Conservation (phyloP, 345 rosid species). For the Syzygium oleosum region DNA sequence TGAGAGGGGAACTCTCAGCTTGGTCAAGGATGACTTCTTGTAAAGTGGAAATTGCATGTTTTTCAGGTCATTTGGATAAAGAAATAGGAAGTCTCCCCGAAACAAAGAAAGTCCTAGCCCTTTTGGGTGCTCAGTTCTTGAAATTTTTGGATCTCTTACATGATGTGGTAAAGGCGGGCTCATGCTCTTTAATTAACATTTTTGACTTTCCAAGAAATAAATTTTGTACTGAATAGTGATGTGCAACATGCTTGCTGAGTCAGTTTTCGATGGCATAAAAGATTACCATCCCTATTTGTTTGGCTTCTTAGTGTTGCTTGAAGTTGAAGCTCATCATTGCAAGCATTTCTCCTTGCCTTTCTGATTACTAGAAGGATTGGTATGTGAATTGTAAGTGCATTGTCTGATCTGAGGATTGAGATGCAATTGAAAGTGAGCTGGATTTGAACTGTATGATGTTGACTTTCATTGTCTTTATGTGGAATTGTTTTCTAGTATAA, state of each 20-base stretch:
- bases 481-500: neutral
- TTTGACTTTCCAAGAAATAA: neutral
- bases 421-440: neutral
- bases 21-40: neutral
- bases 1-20: neutral
- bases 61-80: neutral
- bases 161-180: neutral
- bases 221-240: neutral
- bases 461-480: neutral
- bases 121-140: neutral
- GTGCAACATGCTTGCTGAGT: neutral
- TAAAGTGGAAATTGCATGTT: neutral
- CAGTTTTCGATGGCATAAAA: neutral
- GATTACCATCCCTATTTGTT: neutral
- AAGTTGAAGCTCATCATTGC: neutral
- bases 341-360: neutral
- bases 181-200: neutral
- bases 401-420: too few relatives aligned
- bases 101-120: neutral
- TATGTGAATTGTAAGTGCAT: neutral
- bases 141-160: neutral
- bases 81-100: neutral
- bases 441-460: neutral
- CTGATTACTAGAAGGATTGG: neutral
- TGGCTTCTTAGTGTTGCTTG: neutral